Evolutionary conservation across 2,329 filamentous ascomycete genomes (phyloP).

Genomic region (Fusarium sp.): DNA sequence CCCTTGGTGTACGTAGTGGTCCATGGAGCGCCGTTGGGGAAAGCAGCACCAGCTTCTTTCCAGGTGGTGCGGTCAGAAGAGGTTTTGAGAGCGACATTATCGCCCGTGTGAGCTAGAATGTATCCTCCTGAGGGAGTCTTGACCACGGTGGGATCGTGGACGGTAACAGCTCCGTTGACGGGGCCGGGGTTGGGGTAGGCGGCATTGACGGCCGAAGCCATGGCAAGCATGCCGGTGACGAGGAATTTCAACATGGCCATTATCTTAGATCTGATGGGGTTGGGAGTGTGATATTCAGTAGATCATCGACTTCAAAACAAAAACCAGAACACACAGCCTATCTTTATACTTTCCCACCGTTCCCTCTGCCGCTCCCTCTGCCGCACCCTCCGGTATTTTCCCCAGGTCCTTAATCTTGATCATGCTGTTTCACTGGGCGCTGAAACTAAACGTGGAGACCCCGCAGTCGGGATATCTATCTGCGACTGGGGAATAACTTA

Average conservation of each 20-base stretch:
- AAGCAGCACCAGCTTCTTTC: slow-evolving; percentile 48
- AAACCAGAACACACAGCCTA: neutral
- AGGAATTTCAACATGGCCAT: slow-evolving; percentile 35
- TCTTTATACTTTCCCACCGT: slow-evolving; percentile 6
- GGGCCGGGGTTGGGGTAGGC: slow-evolving; percentile 39
- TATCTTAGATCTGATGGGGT: neutral
- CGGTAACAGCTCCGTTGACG: slow-evolving; percentile 45
- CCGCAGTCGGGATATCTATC: neutral
- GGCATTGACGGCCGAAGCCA: slow-evolving; percentile 25
- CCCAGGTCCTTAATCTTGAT: slow-evolving; percentile 20
- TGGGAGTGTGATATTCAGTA: neutral
- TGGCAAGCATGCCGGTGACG: slow-evolving; percentile 43
- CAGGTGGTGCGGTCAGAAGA: slow-evolving; percentile 51
- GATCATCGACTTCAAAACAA: slow-evolving; percentile 8
- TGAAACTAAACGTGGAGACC: slow-evolving; percentile 9
- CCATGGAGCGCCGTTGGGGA: slow-evolving; percentile 51
- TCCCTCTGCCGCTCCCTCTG: neutral
- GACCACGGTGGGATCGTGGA: slow-evolving; percentile 50
- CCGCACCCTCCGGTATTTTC: neutral
- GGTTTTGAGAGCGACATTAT: slow-evolving; percentile 50
- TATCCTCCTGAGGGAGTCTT: slow-evolving; percentile 49
- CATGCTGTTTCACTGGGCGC: slow-evolving; percentile 14
- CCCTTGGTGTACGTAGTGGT: slow-evolving; percentile 49
- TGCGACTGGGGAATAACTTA: slow-evolving; percentile 1
- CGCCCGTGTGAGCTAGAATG: slow-evolving; percentile 46